A percentile compares a stretch with the other conserved stretches of the same genome.
Conservation (phyloP, 2,329 filamentous ascomycete genomes). For the Arthroderma sp. region DNA sequence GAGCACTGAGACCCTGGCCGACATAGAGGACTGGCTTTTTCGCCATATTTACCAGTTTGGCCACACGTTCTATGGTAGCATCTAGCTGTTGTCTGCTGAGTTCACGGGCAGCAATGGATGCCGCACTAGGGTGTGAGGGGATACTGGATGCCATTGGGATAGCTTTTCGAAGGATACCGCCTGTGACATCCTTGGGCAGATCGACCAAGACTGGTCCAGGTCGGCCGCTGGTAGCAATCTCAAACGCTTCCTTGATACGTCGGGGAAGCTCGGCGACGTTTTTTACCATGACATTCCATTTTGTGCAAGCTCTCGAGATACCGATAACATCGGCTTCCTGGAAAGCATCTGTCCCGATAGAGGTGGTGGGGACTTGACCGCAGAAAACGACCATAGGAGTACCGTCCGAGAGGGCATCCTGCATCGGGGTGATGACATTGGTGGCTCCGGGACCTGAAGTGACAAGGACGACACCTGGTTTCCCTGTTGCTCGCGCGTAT, state of each 20-base stretch:
- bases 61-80: slow-evolving; percentile 62
- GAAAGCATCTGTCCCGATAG: slow-evolving; percentile 92
- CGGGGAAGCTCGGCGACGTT: slow-evolving; percentile 83
- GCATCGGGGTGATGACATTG: slow-evolving; percentile 92
- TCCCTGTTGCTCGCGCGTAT: slow-evolving; percentile 85
- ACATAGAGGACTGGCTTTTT: slow-evolving; percentile 95
- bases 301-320: slow-evolving; percentile 89
- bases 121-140: slow-evolving; percentile 72
- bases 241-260: slow-evolving; percentile 94
- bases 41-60: slow-evolving; percentile 68
- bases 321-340: slow-evolving; percentile 92
- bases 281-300: slow-evolving; percentile 99
- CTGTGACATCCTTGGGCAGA: slow-evolving; percentile 91
- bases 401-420: slow-evolving; percentile 88
- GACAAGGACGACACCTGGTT: slow-evolving; percentile 89
- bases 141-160: slow-evolving; percentile 67
- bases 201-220: slow-evolving; percentile 93
- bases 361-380: slow-evolving; percentile 79
- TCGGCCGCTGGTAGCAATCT: slow-evolving; percentile 88
- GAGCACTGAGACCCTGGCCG: slow-evolving; percentile 75
- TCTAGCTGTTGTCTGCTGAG: slow-evolving; percentile 60
- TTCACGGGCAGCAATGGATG: slow-evolving; percentile 67
- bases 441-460: slow-evolving; percentile 94
- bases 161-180: slow-evolving; percentile 64
- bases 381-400: slow-evolving; percentile 93